Percentiles rank a stretch among this genome's conserved stretches.
These are phyloP conservation scores for Monoraphidium neglectum DNA, from an alignment of 139 green algal genomes.

Conservation along the genomic window DNA sequence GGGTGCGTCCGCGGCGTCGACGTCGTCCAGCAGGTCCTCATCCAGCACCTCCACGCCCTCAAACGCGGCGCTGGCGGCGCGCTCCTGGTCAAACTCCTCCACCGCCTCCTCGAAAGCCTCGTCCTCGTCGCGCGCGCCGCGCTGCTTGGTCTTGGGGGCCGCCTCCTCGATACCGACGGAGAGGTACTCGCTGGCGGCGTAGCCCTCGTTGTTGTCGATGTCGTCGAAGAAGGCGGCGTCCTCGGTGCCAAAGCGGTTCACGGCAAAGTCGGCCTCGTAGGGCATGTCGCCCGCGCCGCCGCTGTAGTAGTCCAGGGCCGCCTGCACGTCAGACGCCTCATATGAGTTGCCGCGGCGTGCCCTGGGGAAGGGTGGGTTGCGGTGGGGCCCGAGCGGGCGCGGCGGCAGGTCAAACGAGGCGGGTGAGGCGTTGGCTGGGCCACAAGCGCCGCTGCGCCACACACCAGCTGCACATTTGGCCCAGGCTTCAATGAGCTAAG, in stretches of 20 bases:
- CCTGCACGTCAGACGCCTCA: slow-evolving; percentile 26
- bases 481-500: too few relatives aligned
- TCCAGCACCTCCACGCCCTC: too few relatives aligned
- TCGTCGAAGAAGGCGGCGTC: slow-evolving; percentile 16
- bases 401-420: too few relatives aligned
- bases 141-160: slow-evolving; percentile 30
- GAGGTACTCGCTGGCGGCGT: slow-evolving; percentile 19
- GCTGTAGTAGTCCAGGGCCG: slow-evolving; percentile 28
- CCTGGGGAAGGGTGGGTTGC: too few relatives aligned
- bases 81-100: neutral
- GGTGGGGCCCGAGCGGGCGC: too few relatives aligned
- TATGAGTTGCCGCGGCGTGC: slow-evolving; percentile 16
- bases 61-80: neutral
- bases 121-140: slow-evolving; percentile 14
- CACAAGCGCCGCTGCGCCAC: too few relatives aligned
- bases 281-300: slow-evolving; percentile 22
- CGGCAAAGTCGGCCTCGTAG: slow-evolving; percentile 29
- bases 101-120: neutral
- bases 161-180: slow-evolving; percentile 23
- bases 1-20: neutral
- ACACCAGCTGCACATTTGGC: too few relatives aligned
- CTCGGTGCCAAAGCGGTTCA: slow-evolving; percentile 16
- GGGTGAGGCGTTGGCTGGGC: too few relatives aligned
- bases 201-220: slow-evolving; percentile 35
- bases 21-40: neutral